Evolutionary conservation across 1,284 basidiomycete genomes (phyloP).

Genomic region (Phlebopus sp.): DNA sequence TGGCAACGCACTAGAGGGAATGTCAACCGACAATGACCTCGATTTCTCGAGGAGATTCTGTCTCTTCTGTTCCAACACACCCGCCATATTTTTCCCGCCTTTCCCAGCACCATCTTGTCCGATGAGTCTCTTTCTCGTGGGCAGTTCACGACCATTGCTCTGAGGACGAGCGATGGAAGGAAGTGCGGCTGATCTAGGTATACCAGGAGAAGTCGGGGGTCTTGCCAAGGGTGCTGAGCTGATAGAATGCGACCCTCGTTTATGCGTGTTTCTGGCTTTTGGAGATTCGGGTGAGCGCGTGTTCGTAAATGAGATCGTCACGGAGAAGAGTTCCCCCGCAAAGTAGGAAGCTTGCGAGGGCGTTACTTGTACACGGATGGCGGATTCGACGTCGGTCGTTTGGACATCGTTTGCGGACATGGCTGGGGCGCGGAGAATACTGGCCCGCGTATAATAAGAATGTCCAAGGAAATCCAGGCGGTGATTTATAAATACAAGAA

Average conservation of each 20-base stretch:
- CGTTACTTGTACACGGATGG: slow-evolving; percentile 63
- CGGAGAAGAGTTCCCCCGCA: slow-evolving; percentile 85
- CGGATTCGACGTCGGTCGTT: slow-evolving; percentile 36
- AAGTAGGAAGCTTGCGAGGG: slow-evolving; percentile 90
- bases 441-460: neutral
- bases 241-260: slow-evolving; percentile 68
- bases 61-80: slow-evolving; percentile 28
- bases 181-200: slow-evolving; percentile 42
- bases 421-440: neutral
- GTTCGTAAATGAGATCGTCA: slow-evolving; percentile 86
- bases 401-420: slow-evolving; percentile 23
- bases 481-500: slow-evolving; percentile 13
- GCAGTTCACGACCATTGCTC: slow-evolving; percentile 20
- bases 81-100: slow-evolving; percentile 19
- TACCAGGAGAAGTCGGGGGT: slow-evolving; percentile 76
- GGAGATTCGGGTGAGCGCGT: slow-evolving; percentile 54
- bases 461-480: neutral
- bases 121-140: slow-evolving; percentile 27
- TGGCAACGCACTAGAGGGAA: slow-evolving; percentile 44
- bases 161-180: slow-evolving; percentile 21
- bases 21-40: slow-evolving; percentile 52
- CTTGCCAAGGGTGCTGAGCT: slow-evolving; percentile 71
- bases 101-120: slow-evolving; percentile 24
- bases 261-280: slow-evolving; percentile 48
- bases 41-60: slow-evolving; percentile 43